Evolutionary conservation across 2,329 filamentous ascomycete species (phyloP), one percentile per base, ranked within the genome.

Genomic region (Aspergillus sp.): DNA sequence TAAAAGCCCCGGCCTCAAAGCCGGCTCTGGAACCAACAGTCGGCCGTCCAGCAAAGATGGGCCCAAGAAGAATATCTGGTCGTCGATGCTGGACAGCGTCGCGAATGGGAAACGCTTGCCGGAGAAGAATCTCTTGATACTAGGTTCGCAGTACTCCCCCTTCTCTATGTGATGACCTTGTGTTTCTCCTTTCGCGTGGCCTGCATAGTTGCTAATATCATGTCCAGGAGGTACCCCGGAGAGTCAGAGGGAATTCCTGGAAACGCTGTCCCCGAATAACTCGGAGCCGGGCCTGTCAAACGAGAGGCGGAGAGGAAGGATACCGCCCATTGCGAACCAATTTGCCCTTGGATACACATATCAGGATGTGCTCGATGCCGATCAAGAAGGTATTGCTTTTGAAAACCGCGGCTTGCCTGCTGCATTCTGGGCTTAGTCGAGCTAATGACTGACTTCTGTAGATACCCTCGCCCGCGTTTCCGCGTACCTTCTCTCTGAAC

Each of bases 281-380:
- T 58, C 60, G 29, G 57, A 61, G 30, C 53, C 60, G 27, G 53
- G 53, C 29, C 41, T 61, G 36, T 57, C 59, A 32, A 62, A 60
- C 40, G 74, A 78, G 34, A 57, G 58, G 36, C 53, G 55, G 31
- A 61, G 59, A 48, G 52, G 59, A 46, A 79, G 75, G 57, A 72
- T 74, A 40, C 81, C 85, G 2, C 85, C 86, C 14, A 75, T 94
- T 52, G 88, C 88, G 34, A 95, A 95, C 55, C 82, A 82, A 54
- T 94, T 93, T 60, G 88, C 88, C 8, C 66, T 95, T 38, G 88
- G 88, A 32, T 95, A 95, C 58, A 94, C 88, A 33, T 95, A 94
- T 63, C 86, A 93, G 57, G 86, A 95, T 61, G 86, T 95, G 24
- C 71, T 94, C 24, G 88, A 95, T 60, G 82, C 85, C 35, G 88